Conservation (phyloP, 257 asterid species). For the Fraxinus americana region DNA sequence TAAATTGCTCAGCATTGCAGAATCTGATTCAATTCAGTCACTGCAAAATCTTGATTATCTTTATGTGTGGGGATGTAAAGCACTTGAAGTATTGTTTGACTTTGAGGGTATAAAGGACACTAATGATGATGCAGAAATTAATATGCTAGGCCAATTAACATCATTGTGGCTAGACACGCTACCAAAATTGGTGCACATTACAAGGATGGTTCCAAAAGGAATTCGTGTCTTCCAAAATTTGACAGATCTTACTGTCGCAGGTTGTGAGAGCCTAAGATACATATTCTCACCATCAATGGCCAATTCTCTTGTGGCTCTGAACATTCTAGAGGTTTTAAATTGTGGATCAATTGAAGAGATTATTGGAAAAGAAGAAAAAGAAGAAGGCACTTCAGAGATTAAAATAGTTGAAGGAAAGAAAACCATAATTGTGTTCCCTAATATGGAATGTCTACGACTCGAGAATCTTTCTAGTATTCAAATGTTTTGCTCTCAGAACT, state of each 20-base stretch:
- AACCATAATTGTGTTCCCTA: conserved; percentile 1
- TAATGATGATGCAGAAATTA: too few relatives aligned
- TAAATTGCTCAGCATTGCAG: neutral
- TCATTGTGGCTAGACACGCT: too few relatives aligned
- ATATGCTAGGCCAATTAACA: too few relatives aligned
- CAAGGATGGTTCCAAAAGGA: too few relatives aligned
- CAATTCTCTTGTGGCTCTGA: neutral
- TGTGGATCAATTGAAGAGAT: conserved; percentile 1
- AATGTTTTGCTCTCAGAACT: too few relatives aligned
- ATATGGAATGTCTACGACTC: neutral
- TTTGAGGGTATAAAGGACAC: too few relatives aligned
- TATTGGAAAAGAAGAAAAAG: neutral
- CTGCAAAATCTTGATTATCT: conserved; percentile 1
- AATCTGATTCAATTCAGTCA: neutral
- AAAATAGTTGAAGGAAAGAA: neutral
- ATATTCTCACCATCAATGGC: too few relatives aligned
- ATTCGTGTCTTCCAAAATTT: too few relatives aligned
- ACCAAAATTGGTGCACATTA: too few relatives aligned
- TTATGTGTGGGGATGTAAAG: neutral
- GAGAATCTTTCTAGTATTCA: neutral
- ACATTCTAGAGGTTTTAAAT: neutral
- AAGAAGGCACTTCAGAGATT: neutral
- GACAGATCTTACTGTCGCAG: too few relatives aligned
- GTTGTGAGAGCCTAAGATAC: too few relatives aligned
- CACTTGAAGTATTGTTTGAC: conserved; percentile 7